Conservation (phyloP, 2,329 filamentous ascomycete genomes). For the Curvularia sp. region DNA sequence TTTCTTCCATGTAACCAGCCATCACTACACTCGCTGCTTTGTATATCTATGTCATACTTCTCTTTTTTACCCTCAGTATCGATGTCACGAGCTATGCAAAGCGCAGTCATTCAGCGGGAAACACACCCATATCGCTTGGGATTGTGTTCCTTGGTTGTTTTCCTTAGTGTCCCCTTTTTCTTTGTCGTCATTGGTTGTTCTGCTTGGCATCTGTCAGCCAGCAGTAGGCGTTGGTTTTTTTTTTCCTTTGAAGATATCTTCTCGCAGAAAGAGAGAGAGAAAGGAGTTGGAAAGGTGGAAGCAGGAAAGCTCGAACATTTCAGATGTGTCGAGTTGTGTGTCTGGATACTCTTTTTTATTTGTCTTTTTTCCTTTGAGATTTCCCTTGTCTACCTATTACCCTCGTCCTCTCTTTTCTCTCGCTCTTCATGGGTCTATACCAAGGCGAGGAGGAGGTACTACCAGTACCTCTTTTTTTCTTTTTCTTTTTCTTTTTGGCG, state of each 20-base stretch:
- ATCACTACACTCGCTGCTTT: conserved; percentile 22
- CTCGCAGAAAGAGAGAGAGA: not conserved
- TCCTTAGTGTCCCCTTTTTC: conserved; percentile 8
- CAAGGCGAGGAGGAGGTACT: not conserved
- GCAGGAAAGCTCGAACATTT: not conserved
- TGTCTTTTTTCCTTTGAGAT: not conserved
- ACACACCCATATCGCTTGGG: conserved; percentile 10
- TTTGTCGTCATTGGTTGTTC: not conserved
- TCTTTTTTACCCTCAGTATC: conserved; percentile 14
- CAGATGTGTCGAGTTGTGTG: not conserved
- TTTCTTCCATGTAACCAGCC: conserved; percentile 1
- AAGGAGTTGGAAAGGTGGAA: not conserved
- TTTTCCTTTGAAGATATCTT: not conserved
- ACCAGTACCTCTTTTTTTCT: not conserved
- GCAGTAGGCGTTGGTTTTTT: conserved; percentile 4
- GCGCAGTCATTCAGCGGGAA: conserved; percentile 17
- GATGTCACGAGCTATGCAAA: conserved; percentile 27
- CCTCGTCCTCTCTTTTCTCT: conserved; percentile 1
- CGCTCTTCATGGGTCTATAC: not conserved
- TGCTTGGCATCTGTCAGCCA: conserved; percentile 12
- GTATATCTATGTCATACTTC: conserved; percentile 22
- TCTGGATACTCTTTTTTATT: conserved; percentile 1
- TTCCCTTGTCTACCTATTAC: not conserved
- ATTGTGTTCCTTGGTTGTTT: conserved; percentile 5
- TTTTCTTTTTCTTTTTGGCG: not conserved